These are phyloP conservation scores for Chloropicon primus DNA, from an alignment of 139 green algal genomes.

Conservation along the genomic window DNA sequence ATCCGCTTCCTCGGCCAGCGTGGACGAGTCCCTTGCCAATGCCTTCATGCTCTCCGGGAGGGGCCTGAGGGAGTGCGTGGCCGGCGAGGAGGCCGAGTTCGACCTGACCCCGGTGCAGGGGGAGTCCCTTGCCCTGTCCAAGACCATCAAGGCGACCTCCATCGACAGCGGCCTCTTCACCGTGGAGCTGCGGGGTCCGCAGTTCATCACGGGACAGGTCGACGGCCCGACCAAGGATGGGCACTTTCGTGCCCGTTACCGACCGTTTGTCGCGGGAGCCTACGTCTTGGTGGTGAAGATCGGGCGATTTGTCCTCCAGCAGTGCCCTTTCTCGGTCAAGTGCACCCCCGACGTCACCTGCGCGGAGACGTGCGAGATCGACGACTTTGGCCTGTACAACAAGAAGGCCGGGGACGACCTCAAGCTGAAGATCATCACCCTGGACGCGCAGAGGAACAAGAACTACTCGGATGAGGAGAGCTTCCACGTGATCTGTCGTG, in stretches of 20 bases:
- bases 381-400: conserved; percentile 1
- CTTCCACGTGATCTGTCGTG: conserved; percentile 5
- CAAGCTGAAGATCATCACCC: not conserved
- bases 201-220: conserved; percentile 5
- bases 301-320: conserved; percentile 2
- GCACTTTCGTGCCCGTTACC: conserved; percentile 3
- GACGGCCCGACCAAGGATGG: conserved; percentile 7
- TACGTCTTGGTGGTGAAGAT: conserved; percentile 9
- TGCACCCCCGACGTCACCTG: conserved; percentile 1
- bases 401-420: not conserved
- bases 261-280: not conserved
- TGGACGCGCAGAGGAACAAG: conserved; percentile 5
- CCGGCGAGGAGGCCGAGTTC: conserved; percentile 4
- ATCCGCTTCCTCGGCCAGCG: not conserved
- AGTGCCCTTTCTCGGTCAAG: conserved; percentile 6
- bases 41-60: not conserved
- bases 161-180: conserved; percentile 1
- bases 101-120: conserved; percentile 1
- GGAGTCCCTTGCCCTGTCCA: not conserved
- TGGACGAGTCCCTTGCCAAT: conserved; percentile 10
- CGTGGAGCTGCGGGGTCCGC: conserved; percentile 7
- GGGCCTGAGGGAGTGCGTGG: not conserved
- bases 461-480: conserved; percentile 8
- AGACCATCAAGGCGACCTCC: not conserved
- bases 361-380: conserved; percentile 2